phyloP scores from a whole-genome alignment of 768 basidiomycete genomes.

The Kwoniella newhampshirensis region DNA sequence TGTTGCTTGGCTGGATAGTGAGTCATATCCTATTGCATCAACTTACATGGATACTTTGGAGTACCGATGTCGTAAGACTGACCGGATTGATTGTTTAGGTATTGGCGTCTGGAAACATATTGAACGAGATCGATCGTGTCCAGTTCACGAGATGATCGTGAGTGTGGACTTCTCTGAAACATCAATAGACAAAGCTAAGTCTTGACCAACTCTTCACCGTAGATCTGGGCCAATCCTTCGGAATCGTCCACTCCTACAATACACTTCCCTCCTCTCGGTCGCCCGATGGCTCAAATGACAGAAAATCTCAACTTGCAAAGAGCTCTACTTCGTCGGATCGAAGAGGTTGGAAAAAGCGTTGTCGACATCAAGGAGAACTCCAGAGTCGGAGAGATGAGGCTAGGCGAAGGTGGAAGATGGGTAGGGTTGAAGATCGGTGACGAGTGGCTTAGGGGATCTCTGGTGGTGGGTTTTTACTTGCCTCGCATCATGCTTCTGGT shows the following conservation, averaged over 20 bases:
- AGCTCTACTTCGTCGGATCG: slow-evolving; percentile 69
- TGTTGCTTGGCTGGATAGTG: slow-evolving; percentile 51
- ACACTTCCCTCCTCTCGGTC: slow-evolving; percentile 49
- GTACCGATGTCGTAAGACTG: slow-evolving; percentile 7
- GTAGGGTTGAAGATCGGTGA: slow-evolving; percentile 76
- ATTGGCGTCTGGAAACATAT: slow-evolving; percentile 83
- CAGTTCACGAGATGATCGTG: slow-evolving; percentile 84
- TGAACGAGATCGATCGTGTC: slow-evolving; percentile 65
- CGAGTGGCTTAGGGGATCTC: slow-evolving; percentile 64
- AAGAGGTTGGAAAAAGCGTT: slow-evolving; percentile 54
- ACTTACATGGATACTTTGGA: too few relatives aligned
- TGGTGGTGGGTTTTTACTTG: slow-evolving; percentile 73
- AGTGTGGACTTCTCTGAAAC: slow-evolving; percentile 30
- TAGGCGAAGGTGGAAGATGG: slow-evolving; percentile 65
- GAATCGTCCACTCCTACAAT: slow-evolving; percentile 41
- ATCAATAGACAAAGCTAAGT: not conserved
- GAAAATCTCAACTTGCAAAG: slow-evolving; percentile 93
- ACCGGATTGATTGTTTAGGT: slow-evolving; percentile 56
- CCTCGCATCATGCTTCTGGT: too few relatives aligned
- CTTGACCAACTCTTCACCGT: slow-evolving; percentile 1
- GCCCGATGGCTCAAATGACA: slow-evolving; percentile 74
- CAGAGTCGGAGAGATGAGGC: slow-evolving; percentile 69
- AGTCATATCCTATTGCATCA: slow-evolving; percentile 18
- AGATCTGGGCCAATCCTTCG: slow-evolving; percentile 68
- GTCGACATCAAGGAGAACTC: slow-evolving; percentile 70